Evolutionary conservation across 2,329 filamentous ascomycete genomes (phyloP), one percentile per base, ranked within the genome.

Genomic region (Sclerotinia trifoliorum): DNA sequence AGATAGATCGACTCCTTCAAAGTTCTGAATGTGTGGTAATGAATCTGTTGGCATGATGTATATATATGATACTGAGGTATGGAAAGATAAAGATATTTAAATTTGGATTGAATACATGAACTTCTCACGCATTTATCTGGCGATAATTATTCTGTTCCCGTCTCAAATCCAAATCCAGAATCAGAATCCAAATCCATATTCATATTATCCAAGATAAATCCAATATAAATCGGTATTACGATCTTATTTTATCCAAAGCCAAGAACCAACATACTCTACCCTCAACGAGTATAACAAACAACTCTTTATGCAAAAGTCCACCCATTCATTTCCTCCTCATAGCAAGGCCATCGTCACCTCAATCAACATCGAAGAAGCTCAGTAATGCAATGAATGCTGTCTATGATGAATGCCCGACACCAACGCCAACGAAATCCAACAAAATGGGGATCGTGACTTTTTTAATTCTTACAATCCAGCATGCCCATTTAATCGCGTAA

Each of bases 401-500:
- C 74, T 76, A 76, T 74, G 48, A 49, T 67, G 55, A 67, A 67
- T 72, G 68, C 71, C 65, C 66, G 61, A 62, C 32, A 62, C 69
- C 66, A 75, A 74, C 74, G 71, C 72, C 73, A 71, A 72, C 68
- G 68, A 70, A 71, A 71, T 39, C 54, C 49, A 60, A 42, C 46
- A 60, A 60, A 42, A 55, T 52, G 26, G 13, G 51, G 48, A 56
- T 65, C 35, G 42, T 65, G 58, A 64, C 55, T 58, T 69, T 68
- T 17, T 56, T 39, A 69, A 63, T 44, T 56, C 48, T 49, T 61
- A 2, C 51, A 29, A 64, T 70, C 66, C 29, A 29, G 29, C 29
- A 15, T 65, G 35, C 42, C 55, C 51, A 58, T 73, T 32, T 90
- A 87, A 71, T 86, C 86, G 57, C 84, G 89, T 71, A 99, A 86